Evolutionary conservation across 345 rosid genomes (phyloP), one percentile per base, ranked within the genome.

Genomic region (Dovyalis caffra): DNA sequence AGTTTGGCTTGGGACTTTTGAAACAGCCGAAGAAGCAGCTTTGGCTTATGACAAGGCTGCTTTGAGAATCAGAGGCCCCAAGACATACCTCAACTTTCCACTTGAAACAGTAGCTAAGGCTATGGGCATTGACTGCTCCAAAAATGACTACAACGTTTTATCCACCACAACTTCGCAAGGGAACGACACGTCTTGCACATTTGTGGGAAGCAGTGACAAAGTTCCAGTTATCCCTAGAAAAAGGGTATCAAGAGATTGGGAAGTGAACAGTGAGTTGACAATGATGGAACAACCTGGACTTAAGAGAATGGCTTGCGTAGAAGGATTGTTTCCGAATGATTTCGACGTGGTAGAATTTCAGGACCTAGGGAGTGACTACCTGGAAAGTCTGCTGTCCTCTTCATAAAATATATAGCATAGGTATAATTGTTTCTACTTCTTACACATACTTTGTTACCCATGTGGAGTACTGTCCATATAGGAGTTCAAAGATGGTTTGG

Each of bases 21-120:
- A 83, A 8, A 90, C 96, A 0, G 97, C 96, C 16, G 98, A 94
- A 70, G 92, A 88, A 81, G 97, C 98, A 1, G 98, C 98, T 25
- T 75, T 90, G 88, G 97, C 96, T 51, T 94, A 94, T 61, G 98
- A 94, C 71, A 90, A 88, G 82, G 98, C 98, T 62, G 96, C 96
- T 12, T 82, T 94, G 66, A 87, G 85, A 80, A 94, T 90, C 1
- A 83, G 98, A 85, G 98, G 97, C 4, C 68, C 85, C 6, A 90
- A 85, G 67, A 91, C 96, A 32, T 76, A 76, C 76, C 92, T 93
- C 2, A 92, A 92, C 74, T 94, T 94, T 83, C 91, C 95, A 10
- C 64, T 83, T 8, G 90, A 88, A 43, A 78, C 79, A 1, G 91
- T 88, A 70, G 74, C 84, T 1, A 82, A 81, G 82, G 88, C 87